A percentile compares a stretch with the other conserved stretches of the same genome.
Conservation (phyloP, 2,329 filamentous ascomycete genomes). For the Hymenoscyphus albidus region DNA sequence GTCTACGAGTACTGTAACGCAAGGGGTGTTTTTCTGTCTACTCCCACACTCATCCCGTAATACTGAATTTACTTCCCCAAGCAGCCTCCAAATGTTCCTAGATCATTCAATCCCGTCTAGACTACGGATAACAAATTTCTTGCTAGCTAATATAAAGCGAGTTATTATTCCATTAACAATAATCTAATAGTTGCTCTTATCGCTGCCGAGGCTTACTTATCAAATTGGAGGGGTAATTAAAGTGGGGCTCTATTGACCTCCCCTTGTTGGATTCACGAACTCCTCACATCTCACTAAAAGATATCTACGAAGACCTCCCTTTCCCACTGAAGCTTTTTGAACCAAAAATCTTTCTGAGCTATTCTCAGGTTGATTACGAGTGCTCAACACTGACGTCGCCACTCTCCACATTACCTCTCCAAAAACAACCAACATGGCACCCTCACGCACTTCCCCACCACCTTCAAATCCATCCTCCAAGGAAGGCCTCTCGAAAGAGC, state of each 20-base stretch:
- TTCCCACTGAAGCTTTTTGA: background rate
- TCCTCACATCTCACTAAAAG: background rate
- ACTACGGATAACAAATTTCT: no score
- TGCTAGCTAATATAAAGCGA: no score
- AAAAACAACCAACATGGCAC: conserved; percentile 19
- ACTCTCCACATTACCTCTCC: background rate
- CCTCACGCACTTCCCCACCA: conserved; percentile 23
- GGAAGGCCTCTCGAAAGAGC: conserved; percentile 63
- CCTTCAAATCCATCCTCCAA: background rate
- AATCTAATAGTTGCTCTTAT: background rate
- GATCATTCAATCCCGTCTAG: no score
- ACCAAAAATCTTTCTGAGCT: no score
- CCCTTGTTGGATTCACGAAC: background rate
- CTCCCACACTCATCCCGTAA: no score
- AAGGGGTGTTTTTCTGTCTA: no score
- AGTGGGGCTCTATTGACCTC: background rate
- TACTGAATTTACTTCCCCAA: no score
- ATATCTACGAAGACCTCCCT: background rate
- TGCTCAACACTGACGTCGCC: no score
- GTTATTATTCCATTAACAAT: no score
- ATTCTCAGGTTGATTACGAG: no score
- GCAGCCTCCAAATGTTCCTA: no score
- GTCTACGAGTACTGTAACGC: no score
- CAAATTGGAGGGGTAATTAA: background rate
- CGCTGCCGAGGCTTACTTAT: background rate